Evolutionary conservation across 2,329 filamentous ascomycete genomes (phyloP), one percentile per base, ranked within the genome.

Genomic region (Alternaria gansuensis): DNA sequence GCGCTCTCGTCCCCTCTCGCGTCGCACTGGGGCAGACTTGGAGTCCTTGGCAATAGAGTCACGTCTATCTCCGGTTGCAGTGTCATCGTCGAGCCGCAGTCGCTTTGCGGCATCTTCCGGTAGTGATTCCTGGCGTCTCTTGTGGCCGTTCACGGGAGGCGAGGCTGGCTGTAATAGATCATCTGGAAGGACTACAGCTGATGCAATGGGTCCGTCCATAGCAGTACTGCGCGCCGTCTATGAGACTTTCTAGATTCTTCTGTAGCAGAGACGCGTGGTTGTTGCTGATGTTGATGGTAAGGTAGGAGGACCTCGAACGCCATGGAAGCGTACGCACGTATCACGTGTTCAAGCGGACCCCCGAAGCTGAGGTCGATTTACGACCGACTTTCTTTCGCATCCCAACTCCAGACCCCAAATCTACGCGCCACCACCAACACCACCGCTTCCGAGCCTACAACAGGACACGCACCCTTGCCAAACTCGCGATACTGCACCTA

Each of bases 1-100:
- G 77, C 91, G 90, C 23, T 91, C 91, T 36, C 94, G 89, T 75
- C 91, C 92, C 77, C 89, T 92, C 75, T 98, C 94, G 70, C 72
- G 65, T 34, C 70, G 81, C 34, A 64, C 60, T 37, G 67, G 60
- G 7, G 82, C 79, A 51, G 83, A 78, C 55, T 66, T 66, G 34
- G 54, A 10, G 23, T 43, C 69, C 57, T 63, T 66, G 34, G 53
- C 26, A 17, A 23, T 49, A 13, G 70, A 59, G 24, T 57, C 54
- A 57, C 59, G 68, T 62, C 63, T 50, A n/a, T 73, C 68, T 4
- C 41, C 49, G 31, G 49, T 23, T n/a, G 52, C 55, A 39, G 77
- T 73, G 26, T 65, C 60, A 40, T 69, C 69, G 65, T 80, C 80
- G 54, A 85, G 70, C 60, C 84, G 81, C 44, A 81, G 80, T 54